These are phyloP conservation scores for Xylariaceae sp. DNA, from an alignment of 2,329 filamentous ascomycete species.

Conservation along the genomic window DNA sequence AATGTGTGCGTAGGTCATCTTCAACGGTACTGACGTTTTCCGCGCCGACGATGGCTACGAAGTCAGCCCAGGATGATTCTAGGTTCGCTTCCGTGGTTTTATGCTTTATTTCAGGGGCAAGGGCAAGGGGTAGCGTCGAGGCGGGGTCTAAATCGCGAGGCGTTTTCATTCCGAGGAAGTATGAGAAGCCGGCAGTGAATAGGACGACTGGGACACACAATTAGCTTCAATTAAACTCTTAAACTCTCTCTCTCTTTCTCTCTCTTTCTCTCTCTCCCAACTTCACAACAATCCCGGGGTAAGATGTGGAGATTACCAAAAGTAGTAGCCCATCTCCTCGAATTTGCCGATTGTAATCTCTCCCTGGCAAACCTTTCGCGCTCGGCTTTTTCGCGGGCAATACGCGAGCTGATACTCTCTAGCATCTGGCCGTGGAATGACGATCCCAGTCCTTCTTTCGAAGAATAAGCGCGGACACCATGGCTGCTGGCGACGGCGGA, in stretches of 20 bases:
- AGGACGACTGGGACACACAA: constrained; percentile 42
- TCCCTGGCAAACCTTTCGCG: constrained; percentile 43
- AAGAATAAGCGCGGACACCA: constrained; percentile 26
- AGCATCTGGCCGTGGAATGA: constrained; percentile 56
- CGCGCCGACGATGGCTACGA: constrained; percentile 56
- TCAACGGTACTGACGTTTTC: constrained; percentile 58
- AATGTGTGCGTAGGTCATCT: constrained; percentile 50
- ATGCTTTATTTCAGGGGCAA: constrained; percentile 47
- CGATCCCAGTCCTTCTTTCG: constrained; percentile 31
- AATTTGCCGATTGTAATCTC: constrained; percentile 34
- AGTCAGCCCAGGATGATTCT: constrained; percentile 65
- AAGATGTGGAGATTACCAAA: constrained; percentile 39
- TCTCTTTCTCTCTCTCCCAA: too few relatives aligned
- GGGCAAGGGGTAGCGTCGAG: constrained; percentile 55
- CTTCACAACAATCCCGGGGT: too few relatives aligned
- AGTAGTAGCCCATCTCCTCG: constrained; percentile 47
- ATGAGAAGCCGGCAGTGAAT: constrained; percentile 47
- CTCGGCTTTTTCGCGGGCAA: constrained; percentile 50
- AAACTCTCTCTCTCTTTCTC: neutral
- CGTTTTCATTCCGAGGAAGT: constrained; percentile 54
- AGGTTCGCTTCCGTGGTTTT: constrained; percentile 57
- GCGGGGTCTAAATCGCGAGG: constrained; percentile 44
- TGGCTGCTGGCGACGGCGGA: constrained; percentile 16
- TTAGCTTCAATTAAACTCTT: constrained; percentile 3
- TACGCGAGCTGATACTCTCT: constrained; percentile 50